Percentiles rank a stretch among this genome's conserved stretches.
phyloP scores from a whole-genome alignment of 2,329 filamentous ascomycete species.

The Periglandula ipomoeae region DNA sequence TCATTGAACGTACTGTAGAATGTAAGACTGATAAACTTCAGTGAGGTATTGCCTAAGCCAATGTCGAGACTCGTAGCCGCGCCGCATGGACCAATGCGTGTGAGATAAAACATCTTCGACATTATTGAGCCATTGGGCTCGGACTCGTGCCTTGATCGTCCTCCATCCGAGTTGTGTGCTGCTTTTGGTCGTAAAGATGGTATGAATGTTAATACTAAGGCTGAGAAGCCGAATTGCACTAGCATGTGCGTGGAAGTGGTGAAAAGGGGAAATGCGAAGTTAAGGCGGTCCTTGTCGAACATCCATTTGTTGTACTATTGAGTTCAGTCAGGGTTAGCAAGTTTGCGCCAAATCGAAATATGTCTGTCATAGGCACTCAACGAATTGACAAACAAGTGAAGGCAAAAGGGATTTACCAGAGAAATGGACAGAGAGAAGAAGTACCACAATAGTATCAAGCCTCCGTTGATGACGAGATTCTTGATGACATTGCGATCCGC shows the following conservation, averaged over 20 bases:
- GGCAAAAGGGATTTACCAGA: constrained; percentile 68
- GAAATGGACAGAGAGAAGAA: constrained; percentile 90
- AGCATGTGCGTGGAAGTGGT: constrained; percentile 94
- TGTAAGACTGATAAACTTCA: constrained; percentile 92
- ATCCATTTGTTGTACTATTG: constrained; percentile 98
- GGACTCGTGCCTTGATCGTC: constrained; percentile 40
- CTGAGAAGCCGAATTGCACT: constrained; percentile 79
- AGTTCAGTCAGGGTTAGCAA: constrained; percentile 12
- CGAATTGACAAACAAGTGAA: too few relatives aligned
- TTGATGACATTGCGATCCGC: constrained; percentile 66
- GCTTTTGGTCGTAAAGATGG: constrained; percentile 68
- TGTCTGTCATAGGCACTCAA: too few relatives aligned
- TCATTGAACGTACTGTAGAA: constrained; percentile 65
- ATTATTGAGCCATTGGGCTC: constrained; percentile 57
- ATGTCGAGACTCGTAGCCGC: constrained; percentile 91
- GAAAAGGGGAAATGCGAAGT: constrained; percentile 92
- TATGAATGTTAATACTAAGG: constrained; percentile 68
- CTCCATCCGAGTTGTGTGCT: constrained; percentile 36
- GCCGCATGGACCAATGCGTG: constrained; percentile 84
- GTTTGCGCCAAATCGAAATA: too few relatives aligned
- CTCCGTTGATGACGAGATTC: constrained; percentile 62
- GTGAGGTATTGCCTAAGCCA: constrained; percentile 86
- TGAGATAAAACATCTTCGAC: constrained; percentile 85
- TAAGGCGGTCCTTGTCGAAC: constrained; percentile 76
- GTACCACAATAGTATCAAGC: constrained; percentile 81